Evolutionary conservation across 306 rosid genomes (phyloP).

Genomic region (Mimosa pudica): DNA sequence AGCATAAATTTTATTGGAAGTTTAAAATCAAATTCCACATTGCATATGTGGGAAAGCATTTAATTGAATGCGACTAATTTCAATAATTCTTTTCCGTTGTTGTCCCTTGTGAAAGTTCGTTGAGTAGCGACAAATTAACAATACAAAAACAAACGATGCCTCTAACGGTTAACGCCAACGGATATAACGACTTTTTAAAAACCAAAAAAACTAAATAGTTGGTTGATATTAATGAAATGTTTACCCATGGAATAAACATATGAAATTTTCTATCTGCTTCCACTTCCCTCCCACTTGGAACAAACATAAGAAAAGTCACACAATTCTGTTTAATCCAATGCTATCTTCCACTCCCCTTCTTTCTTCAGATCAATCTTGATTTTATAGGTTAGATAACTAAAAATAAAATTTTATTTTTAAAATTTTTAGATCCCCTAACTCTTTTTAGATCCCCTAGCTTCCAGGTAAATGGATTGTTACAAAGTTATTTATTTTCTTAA

Average conservation of each 20-base stretch:
- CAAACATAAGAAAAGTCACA: background rate
- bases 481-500: background rate
- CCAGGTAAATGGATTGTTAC: slow-evolving; percentile 3
- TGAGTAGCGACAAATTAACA: background rate
- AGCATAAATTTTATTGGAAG: background rate
- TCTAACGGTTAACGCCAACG: background rate
- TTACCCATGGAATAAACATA: background rate
- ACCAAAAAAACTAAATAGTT: background rate
- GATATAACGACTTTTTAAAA: background rate
- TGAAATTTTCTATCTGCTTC: background rate
- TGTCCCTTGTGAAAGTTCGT: background rate
- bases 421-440: background rate
- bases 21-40: slow-evolving; percentile 1
- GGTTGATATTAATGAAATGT: background rate
- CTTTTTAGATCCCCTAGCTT: background rate
- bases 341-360: background rate
- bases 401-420: no score
- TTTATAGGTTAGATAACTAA: background rate
- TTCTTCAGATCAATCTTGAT: slow-evolving; percentile 1
- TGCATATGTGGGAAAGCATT: background rate
- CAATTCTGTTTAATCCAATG: background rate
- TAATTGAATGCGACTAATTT: slow-evolving; percentile 12
- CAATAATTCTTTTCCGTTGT: slow-evolving; percentile 1
- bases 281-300: background rate
- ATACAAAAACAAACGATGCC: background rate